Evolutionary conservation across 441 rosid species (phyloP), one percentile per base, ranked within the genome.

Genomic region (Hura crepitans): DNA sequence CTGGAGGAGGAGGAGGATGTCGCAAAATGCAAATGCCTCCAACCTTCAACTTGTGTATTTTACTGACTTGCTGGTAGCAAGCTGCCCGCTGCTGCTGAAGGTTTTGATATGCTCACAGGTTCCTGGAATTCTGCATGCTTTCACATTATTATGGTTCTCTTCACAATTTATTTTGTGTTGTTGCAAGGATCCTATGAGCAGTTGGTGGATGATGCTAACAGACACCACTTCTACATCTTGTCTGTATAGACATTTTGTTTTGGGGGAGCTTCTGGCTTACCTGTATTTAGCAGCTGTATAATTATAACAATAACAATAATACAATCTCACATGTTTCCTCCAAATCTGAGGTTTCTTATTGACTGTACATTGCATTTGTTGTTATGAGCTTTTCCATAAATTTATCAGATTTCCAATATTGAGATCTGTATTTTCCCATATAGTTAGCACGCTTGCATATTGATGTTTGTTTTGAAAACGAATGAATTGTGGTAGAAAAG

Each of bases 11-110:
- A 59, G 72, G 72, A 35, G 45, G 74, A 72, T 42, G 12, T 47
- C 20, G 64, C 37, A 64, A 63, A 43, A 50, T 68, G 72, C 45
- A 56, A 60, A 67, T 23, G 66, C 23, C 55, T 23, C 73, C 43
- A 12, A 57, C 66, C 77, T 77, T 70, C 75, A 65, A 50, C 70
- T 60, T 68, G 67, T 76, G 78, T 81, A 69, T 70, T 74, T n/a
- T 70, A 58, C 72, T 66, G 74, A 65, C 71, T 54, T 27, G 62
- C 69, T 74, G 72, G 77, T 69, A 51, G 60, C 78, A 51, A 39
- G 69, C 43, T 47, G 69, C 35, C 43, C n/a, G 18, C 33, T 67
- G 39, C 61, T 27, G 25, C 50, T 43, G 49, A 75, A 61, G 62
- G 58, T 57, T 68, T 68, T 49, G 31, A 49, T 17, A 25, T 57